Percentiles rank a stretch among this genome's conserved stretches.
These are phyloP conservation scores for Starmera pachycereana DNA, from an alignment of 805 yeast species.

Conservation along the genomic window DNA sequence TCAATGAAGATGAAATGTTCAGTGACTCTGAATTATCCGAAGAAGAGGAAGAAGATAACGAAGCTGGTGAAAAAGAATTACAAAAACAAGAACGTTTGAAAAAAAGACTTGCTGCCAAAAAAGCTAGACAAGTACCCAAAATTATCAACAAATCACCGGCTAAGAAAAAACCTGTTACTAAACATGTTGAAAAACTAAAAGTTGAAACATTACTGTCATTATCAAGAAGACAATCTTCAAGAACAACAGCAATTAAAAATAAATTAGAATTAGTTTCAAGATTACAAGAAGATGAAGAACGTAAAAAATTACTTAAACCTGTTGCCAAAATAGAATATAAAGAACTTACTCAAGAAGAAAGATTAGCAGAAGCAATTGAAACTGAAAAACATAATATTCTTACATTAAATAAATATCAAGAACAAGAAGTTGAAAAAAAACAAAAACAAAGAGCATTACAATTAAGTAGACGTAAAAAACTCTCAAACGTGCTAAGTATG, in stretches of 20 bases:
- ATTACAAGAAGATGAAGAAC: conserved; percentile 56
- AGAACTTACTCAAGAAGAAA: conserved; percentile 35
- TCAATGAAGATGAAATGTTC: conserved; percentile 36
- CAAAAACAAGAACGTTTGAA: conserved; percentile 31
- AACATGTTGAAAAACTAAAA: conserved; percentile 25
- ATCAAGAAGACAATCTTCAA: conserved; percentile 61
- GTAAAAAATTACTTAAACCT: conserved; percentile 36
- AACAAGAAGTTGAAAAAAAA: conserved; percentile 76
- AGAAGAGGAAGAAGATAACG: conserved; percentile 41
- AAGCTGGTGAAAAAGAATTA: conserved; percentile 60
- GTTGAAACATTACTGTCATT: conserved; percentile 43
- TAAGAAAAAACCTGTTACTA: conserved; percentile 15
- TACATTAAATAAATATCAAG: conserved; percentile 68
- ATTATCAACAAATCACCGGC: conserved; percentile 11
- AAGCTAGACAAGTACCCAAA: conserved; percentile 21
- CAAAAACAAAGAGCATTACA: conserved; percentile 66
- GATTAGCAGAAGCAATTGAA: conserved; percentile 66
- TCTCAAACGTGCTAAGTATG: conserved; percentile 50
- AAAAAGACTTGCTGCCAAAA: conserved; percentile 21
- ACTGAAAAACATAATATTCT: conserved; percentile 72
- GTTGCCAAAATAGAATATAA: conserved; percentile 28
- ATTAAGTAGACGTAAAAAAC: conserved; percentile 49
- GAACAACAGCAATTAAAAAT: conserved; percentile 68
- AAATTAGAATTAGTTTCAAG: conserved; percentile 69
- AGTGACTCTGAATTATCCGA: conserved; percentile 40